A percentile compares a stretch with the other conserved stretches of the same genome.
Conservation (phyloP, 306 rosid species). For the Vigna radiata region DNA sequence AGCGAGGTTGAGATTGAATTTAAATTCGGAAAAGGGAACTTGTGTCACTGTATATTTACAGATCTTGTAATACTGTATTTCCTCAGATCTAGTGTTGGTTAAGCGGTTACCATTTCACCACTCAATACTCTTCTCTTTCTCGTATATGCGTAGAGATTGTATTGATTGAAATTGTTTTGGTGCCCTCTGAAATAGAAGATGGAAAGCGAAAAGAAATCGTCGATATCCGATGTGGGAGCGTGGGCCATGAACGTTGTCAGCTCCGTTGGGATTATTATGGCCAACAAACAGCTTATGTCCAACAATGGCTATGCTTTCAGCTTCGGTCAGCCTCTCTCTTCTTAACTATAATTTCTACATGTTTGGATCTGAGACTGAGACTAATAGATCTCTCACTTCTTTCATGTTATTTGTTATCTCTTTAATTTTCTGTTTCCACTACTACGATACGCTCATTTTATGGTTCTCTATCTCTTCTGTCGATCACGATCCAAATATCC, state of each 20-base stretch:
- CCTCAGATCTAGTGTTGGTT: conserved; percentile 45
- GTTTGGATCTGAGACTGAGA: conserved; percentile 34
- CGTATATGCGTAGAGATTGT: background rate
- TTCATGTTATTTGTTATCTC: conserved; percentile 6
- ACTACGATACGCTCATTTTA: background rate
- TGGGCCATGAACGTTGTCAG: conserved; percentile 93
- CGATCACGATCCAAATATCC: conserved; percentile 31
- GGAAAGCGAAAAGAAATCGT: conserved; percentile 78
- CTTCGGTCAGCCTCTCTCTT: conserved; percentile 60
- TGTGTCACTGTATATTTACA: background rate
- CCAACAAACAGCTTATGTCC: conserved; percentile 94
- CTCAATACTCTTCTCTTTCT: background rate
- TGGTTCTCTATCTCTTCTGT: conserved; percentile 27
- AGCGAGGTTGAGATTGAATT: background rate
- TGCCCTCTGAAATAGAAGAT: conserved; percentile 41
- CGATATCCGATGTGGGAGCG: conserved; percentile 81
- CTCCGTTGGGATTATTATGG: conserved; percentile 93
- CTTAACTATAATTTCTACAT: background rate
- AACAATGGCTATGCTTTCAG: conserved; percentile 71
- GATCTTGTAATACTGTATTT: background rate
- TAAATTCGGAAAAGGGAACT: conserved; percentile 18
- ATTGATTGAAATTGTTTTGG: conserved; percentile 22
- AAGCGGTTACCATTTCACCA: background rate
- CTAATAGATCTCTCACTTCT: conserved; percentile 38
- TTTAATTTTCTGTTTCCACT: conserved; percentile 15